Percentiles rank a stretch among this genome's conserved stretches.
These are phyloP conservation scores for Ophiostoma piceae DNA, from an alignment of 2,329 filamentous ascomycete genomes.

Conservation along the genomic window DNA sequence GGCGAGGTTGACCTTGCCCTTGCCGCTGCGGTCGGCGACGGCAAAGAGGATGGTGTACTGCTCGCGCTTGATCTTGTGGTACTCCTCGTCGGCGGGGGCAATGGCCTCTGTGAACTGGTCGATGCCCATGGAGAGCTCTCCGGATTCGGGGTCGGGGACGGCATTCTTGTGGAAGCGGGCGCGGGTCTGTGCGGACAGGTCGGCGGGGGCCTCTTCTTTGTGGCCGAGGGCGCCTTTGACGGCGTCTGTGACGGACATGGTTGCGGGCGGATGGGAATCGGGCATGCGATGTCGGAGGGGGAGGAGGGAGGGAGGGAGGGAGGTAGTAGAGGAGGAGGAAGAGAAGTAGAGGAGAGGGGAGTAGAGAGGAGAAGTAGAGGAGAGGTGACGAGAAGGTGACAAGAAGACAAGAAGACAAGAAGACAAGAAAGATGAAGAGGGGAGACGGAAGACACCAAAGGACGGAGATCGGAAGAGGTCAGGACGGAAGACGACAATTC, in stretches of 20 bases:
- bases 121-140: constrained; percentile 72
- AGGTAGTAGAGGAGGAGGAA: background rate
- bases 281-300: constrained; percentile 4
- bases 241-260: constrained; percentile 52
- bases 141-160: constrained; percentile 65
- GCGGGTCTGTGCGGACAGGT: constrained; percentile 69
- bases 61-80: constrained; percentile 97
- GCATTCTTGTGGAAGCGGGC: constrained; percentile 73
- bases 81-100: constrained; percentile 76
- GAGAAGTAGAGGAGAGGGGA: background rate
- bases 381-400: background rate
- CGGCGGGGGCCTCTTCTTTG: constrained; percentile 40
- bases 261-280: background rate
- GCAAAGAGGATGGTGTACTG: constrained; percentile 92
- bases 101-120: constrained; percentile 90
- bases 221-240: constrained; percentile 72
- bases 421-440: background rate
- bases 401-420: background rate
- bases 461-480: constrained; percentile 12
- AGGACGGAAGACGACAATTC: background rate
- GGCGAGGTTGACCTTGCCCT: constrained; percentile 67
- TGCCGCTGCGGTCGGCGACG: constrained; percentile 74
- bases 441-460: background rate
- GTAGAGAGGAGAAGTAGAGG: background rate
- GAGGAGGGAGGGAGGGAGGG: background rate